Conservation (phyloP, 148 eudicot genomes). For the Chenopodium berlandieri region DNA sequence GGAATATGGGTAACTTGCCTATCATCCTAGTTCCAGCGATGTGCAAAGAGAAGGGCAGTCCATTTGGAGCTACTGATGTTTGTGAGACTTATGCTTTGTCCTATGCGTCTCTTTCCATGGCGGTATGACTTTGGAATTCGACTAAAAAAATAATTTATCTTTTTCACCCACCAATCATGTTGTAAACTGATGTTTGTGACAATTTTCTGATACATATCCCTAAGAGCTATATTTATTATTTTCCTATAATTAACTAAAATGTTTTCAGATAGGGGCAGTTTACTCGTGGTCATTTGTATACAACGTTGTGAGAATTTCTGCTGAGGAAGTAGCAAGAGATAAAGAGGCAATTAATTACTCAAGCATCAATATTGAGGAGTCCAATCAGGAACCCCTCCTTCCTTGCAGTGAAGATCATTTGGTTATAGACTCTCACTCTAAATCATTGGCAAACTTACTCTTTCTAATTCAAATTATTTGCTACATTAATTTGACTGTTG, state of each 20-base stretch:
- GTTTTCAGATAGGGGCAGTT: constrained; percentile 72
- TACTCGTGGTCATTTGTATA: constrained; percentile 80
- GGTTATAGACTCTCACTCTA: not conserved
- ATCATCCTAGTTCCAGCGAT: constrained; percentile 82
- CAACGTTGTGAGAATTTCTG: constrained; percentile 63
- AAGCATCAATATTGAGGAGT: not conserved
- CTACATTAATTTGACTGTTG: too few species aligned
- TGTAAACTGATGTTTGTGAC: too few species aligned
- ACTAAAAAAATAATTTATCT: too few species aligned
- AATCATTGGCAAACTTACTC: constrained; percentile 7
- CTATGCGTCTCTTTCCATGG: constrained; percentile 94
- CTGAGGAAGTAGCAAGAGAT: not conserved
- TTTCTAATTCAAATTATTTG: not conserved
- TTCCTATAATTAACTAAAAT: not conserved
- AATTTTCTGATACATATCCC: too few species aligned
- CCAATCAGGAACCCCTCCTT: constrained; percentile 8
- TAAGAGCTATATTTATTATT: too few species aligned
- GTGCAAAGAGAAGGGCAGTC: constrained; percentile 78
- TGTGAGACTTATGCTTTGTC: constrained; percentile 63
- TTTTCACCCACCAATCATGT: too few species aligned
- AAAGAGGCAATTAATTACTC: not conserved
- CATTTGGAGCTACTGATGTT: constrained; percentile 64
- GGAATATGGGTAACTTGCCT: constrained; percentile 76
- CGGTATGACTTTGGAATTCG: constrained; percentile 39
- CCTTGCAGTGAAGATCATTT: not conserved